Base-by-base conservation (phyloP, 257 asterid genomes). In the Solanum virginianum region DNA sequence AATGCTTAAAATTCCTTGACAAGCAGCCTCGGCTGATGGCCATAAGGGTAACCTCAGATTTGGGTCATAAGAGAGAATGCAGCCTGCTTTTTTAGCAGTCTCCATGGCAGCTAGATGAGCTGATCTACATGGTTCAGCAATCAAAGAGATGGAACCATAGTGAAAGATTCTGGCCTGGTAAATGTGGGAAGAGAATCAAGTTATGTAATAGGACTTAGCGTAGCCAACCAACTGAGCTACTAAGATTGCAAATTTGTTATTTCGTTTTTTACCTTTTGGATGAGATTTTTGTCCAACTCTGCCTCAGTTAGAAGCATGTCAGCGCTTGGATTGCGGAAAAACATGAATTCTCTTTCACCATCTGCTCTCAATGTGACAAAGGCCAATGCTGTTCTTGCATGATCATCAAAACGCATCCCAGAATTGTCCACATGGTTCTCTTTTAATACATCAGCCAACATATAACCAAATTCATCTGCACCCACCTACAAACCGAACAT, bases 141-240 rank as follows among this genome's bases (percentile, higher is more conserved):
- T 96, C 91, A 96, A 91, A 87, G 97, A 91, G 86, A 96, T 95
- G 77, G 99, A 96, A 39, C 99, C 99, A 63, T 88, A 95, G 92
- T 96, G 98, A 85, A 96, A 96, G 75, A 96, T 89, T 14, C 91
- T 82, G 41, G 97, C 95, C 99, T 96, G 97, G 66, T n/a, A 84
- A 86, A 87, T 24, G 49, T 13, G 4, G 39, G 13, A 20, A 22
- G 11, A 41, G 7, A 32, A 36, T 69, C 17, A 39, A 32, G 22
- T 16, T 69, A 32, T 8, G 0, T 36, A 4, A 36, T 36, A 6
- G 41, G 41, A 36, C 6, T 36, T 32, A 32, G 36, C 4, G 4
- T 32, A 32, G 36, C 36, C 41, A 36, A 36, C 41, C 6, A 36
- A 36, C 41, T 36, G 41, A 36, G 41, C 41, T 4, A 36, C 39